Evolutionary conservation across 1,139 yeast genomes (phyloP).

Genomic region (Yamadazyma buinensis): DNA sequence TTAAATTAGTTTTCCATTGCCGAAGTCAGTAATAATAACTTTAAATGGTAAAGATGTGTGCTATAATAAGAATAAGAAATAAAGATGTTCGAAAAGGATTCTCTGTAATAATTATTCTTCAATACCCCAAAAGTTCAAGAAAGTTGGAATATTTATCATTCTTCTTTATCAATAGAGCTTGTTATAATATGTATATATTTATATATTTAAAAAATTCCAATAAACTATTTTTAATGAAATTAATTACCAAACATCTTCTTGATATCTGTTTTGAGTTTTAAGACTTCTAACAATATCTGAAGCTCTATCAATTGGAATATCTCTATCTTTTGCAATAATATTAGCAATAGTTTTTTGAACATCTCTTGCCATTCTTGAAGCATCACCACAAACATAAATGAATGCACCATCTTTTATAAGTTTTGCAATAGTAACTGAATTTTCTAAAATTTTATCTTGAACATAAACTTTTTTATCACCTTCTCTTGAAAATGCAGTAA

Average conservation of each 20-base stretch:
- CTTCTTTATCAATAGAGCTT: too few relatives aligned
- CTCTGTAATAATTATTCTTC: too few relatives aligned
- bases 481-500: constrained; percentile 86
- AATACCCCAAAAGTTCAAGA: too few relatives aligned
- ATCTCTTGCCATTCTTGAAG: constrained; percentile 92
- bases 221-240: too few relatives aligned
- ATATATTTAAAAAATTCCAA: too few relatives aligned
- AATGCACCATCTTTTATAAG: constrained; percentile 74
- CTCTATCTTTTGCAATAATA: constrained; percentile 60
- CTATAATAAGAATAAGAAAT: too few relatives aligned
- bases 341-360: constrained; percentile 72
- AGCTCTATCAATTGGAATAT: constrained; percentile 62
- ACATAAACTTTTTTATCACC: constrained; percentile 71
- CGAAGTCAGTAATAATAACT: too few relatives aligned
- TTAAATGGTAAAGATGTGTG: too few relatives aligned
- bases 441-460: constrained; percentile 71
- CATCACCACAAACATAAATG: constrained; percentile 96
- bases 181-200: too few relatives aligned
- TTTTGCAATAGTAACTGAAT: constrained; percentile 50
- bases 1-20: too few relatives aligned
- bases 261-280: constrained; percentile 84
- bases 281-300: constrained; percentile 73
- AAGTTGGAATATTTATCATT: too few relatives aligned
- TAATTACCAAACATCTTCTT: constrained; percentile 98
- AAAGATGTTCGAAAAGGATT: too few relatives aligned